Percentiles rank a stretch among this genome's conserved stretches.
These are phyloP conservation scores for Lachnellula suecica DNA, from an alignment of 2,329 filamentous ascomycete genomes.

Conservation along the genomic window DNA sequence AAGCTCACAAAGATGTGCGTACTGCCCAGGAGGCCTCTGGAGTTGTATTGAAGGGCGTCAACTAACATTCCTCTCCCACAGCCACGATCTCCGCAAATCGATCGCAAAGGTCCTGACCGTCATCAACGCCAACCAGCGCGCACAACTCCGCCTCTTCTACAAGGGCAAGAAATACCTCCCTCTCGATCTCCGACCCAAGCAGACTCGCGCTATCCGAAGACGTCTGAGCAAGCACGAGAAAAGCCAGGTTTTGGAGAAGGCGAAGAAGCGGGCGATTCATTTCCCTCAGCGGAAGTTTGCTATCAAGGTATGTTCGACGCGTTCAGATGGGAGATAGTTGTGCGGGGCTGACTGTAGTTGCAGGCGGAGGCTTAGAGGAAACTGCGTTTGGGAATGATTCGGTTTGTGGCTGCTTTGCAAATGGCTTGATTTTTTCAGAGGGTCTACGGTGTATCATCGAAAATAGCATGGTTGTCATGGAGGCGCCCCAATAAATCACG, in stretches of 20 bases:
- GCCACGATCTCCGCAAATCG: slow-evolving; percentile 98
- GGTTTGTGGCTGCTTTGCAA: slow-evolving; percentile 28
- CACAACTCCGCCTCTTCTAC: slow-evolving; percentile 98
- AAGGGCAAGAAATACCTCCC: slow-evolving; percentile 99
- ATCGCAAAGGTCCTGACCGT: slow-evolving; percentile 98
- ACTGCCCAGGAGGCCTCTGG: not conserved
- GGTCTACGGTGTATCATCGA: slow-evolving; percentile 28
- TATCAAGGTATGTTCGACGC: slow-evolving; percentile 68
- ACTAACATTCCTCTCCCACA: slow-evolving; percentile 39
- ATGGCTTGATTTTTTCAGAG: slow-evolving; percentile 24
- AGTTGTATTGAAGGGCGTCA: not conserved
- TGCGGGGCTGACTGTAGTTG: slow-evolving; percentile 14
- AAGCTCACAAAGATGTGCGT: slow-evolving; percentile 98
- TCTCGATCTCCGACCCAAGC: slow-evolving; percentile 97
- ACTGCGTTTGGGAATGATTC: slow-evolving; percentile 18
- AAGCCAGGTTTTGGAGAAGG: slow-evolving; percentile 82
- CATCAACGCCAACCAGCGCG: slow-evolving; percentile 99
- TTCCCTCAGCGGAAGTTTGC: slow-evolving; percentile 99
- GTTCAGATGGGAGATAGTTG: not conserved
- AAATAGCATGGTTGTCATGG: slow-evolving; percentile 34
- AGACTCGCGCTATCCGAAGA: slow-evolving; percentile 97
- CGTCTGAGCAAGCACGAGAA: slow-evolving; percentile 90
- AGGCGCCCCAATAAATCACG: slow-evolving; percentile 31
- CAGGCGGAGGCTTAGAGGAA: slow-evolving; percentile 32
- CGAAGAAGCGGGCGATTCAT: slow-evolving; percentile 92